phyloP scores from a whole-genome alignment of 495 filamentous ascomycete species.

The Pseudotulostoma volvatum region DNA sequence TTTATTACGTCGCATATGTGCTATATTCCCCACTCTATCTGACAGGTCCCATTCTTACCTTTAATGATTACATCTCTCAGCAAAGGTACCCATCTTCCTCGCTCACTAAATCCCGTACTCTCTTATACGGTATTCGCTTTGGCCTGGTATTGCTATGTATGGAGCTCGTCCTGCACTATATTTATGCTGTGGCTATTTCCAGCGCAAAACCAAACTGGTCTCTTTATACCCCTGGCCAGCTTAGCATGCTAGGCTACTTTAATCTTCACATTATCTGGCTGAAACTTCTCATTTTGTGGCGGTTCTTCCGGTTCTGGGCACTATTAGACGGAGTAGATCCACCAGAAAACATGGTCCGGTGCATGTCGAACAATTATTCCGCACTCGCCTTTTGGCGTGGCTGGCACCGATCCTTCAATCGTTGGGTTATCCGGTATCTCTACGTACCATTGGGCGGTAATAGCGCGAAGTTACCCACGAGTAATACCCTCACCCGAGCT shows the following conservation, averaged over 20 bases:
- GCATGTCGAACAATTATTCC: slow-evolving; percentile 89
- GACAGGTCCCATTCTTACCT: slow-evolving; percentile 83
- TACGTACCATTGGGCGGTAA: slow-evolving; percentile 79
- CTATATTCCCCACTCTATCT: slow-evolving; percentile 90
- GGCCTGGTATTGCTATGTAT: slow-evolving; percentile 65
- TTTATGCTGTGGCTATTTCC: slow-evolving; percentile 87
- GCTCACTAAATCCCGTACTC: slow-evolving; percentile 47
- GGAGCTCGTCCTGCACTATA: slow-evolving; percentile 85
- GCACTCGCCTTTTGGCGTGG: slow-evolving; percentile 85
- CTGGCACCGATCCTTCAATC: slow-evolving; percentile 90
- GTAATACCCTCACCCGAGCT: slow-evolving; percentile 15
- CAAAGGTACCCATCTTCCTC: slow-evolving; percentile 51
- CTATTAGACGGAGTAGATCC: slow-evolving; percentile 83
- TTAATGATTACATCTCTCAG: slow-evolving; percentile 96
- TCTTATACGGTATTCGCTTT: slow-evolving; percentile 76
- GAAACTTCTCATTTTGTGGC: slow-evolving; percentile 91
- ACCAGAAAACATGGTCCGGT: slow-evolving; percentile 96
- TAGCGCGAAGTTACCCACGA: slow-evolving; percentile 10
- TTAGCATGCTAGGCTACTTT: slow-evolving; percentile 86
- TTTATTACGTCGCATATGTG: slow-evolving; percentile 77
- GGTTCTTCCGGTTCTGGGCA: slow-evolving; percentile 92
- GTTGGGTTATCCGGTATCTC: slow-evolving; percentile 87
- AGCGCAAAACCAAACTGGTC: slow-evolving; percentile 65
- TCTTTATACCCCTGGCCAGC: slow-evolving; percentile 72
- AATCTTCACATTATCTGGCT: slow-evolving; percentile 97